Base-by-base conservation (phyloP, 2,329 filamentous ascomycete genomes). In the Podosphaera xanthii region DNA sequence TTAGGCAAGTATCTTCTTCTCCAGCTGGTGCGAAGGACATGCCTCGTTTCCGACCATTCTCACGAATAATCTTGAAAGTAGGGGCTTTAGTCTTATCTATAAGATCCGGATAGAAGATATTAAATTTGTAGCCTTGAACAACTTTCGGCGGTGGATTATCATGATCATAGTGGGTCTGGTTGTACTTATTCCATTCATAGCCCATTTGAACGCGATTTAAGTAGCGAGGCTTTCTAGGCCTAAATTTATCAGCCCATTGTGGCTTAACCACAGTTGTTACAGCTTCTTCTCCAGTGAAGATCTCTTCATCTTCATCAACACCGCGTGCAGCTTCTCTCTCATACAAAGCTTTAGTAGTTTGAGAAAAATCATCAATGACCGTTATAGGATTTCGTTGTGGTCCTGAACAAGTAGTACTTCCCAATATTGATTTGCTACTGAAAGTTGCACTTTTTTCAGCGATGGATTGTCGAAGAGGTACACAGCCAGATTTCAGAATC, bases 151-250 rank as follows among this genome's bases (percentile, higher is more conserved):
- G 92, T 1, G 92, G 92, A 67, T 97, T 96, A 69, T 97, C 91
- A 70, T 96, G 88, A 70, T 97, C 92, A 73, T 98, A 98, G 72
- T 98, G 92, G 10, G 92, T 98, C 73, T 98, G 92, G 69, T 98
- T 98, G 77, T 98, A 98, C 72, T 98, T 98, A 76, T 98, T 98
- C 92, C 92, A 98, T 71, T 98, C 92, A 71, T 97, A 98, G 58
- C 92, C 92, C 87, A 96, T 96, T 71, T 95, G 90, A 54, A 97
- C 90, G 48, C 92, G 84, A 69, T 97, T 97, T 77, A 98, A 98
- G 73, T 96, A 97, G 61, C 86, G 82, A 10, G 92, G 92, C 72
- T 97, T 98, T 63, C 92, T 81, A 6, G 91, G 89, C 46, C 85
- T 81, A 71, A 94, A 86, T 71, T 91, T 89, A 68, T 82, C 81